Evolutionary conservation across 2,329 filamentous ascomycete species (phyloP).

Genomic region (Calonectria pseudoreteaudii): DNA sequence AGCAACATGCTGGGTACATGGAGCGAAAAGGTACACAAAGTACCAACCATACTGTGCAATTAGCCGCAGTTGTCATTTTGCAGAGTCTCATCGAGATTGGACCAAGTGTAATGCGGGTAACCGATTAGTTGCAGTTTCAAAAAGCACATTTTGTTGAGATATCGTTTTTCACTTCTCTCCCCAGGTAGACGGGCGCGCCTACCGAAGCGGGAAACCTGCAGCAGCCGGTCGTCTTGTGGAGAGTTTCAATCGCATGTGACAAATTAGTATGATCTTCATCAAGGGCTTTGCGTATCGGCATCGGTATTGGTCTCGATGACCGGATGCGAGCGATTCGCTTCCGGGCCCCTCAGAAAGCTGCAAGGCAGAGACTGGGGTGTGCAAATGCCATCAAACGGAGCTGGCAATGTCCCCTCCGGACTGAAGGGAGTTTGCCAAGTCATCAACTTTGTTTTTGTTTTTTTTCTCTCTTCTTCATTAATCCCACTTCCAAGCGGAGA

Average conservation of each 20-base stretch:
- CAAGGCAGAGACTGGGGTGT: neutral
- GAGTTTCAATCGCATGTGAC: neutral
- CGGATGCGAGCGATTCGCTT: conserved; percentile 1
- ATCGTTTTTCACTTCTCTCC: neutral
- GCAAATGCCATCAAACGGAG: neutral
- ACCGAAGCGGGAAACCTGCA: conserved; percentile 2
- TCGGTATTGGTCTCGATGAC: conserved; percentile 1
- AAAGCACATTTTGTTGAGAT: conserved; percentile 9
- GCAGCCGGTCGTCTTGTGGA: neutral
- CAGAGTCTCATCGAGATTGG: conserved; percentile 13
- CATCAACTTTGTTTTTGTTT: conserved; percentile 16
- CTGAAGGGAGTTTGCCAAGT: conserved; percentile 16
- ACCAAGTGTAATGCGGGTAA: conserved; percentile 6
- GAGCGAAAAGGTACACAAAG: neutral
- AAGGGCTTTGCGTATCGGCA: neutral
- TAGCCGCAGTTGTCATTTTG: neutral
- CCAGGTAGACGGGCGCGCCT: neutral
- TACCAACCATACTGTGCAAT: neutral
- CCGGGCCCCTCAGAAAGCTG: neutral
- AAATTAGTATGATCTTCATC: conserved; percentile 6
- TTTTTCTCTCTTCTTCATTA: neutral
- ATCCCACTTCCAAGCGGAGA: conserved; percentile 1
- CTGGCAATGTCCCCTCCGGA: neutral
- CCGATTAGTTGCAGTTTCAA: conserved; percentile 11
- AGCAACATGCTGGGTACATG: neutral